These are phyloP conservation scores for Pichia sp. DNA, from an alignment of 1,139 yeast genomes.

Conservation along the genomic window DNA sequence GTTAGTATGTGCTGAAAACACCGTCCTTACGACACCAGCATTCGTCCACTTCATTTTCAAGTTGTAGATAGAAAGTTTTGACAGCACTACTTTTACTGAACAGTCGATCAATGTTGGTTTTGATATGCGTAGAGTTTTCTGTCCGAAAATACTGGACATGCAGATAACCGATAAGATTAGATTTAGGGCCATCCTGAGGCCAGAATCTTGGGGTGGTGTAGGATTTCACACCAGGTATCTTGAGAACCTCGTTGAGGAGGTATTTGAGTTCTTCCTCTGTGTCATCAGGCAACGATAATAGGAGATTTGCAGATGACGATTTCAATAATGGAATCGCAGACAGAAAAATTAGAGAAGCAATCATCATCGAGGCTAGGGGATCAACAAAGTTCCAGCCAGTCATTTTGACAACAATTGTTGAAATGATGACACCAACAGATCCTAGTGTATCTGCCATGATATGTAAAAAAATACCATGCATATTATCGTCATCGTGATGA, in stretches of 20 bases:
- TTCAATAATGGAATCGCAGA: slow-evolving; percentile 82
- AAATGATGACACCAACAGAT: slow-evolving; percentile 89
- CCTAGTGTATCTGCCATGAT: slow-evolving; percentile 94
- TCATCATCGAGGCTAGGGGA: slow-evolving; percentile 85
- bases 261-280: slow-evolving; percentile 61
- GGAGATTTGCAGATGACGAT: slow-evolving; percentile 71
- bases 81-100: slow-evolving; percentile 28
- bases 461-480: slow-evolving; percentile 92
- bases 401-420: slow-evolving; percentile 63
- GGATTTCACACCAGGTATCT: slow-evolving; percentile 75
- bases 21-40: slow-evolving; percentile 49
- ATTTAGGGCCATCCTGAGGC: slow-evolving; percentile 49
- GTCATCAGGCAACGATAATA: slow-evolving; percentile 47
- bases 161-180: slow-evolving; percentile 43
- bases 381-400: slow-evolving; percentile 54
- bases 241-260: slow-evolving; percentile 60
- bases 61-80: slow-evolving; percentile 43
- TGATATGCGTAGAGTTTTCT: slow-evolving; percentile 42
- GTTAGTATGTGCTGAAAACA: slow-evolving; percentile 22
- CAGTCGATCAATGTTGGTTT: slow-evolving; percentile 38
- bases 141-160: slow-evolving; percentile 53
- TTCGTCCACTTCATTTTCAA: slow-evolving; percentile 53
- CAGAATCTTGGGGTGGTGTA: slow-evolving; percentile 89
- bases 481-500: slow-evolving; percentile 46
- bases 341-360: slow-evolving; percentile 71